phyloP scores from a whole-genome alignment of 2,329 filamentous ascomycete species.

The Pseudocercospora macadamiae region DNA sequence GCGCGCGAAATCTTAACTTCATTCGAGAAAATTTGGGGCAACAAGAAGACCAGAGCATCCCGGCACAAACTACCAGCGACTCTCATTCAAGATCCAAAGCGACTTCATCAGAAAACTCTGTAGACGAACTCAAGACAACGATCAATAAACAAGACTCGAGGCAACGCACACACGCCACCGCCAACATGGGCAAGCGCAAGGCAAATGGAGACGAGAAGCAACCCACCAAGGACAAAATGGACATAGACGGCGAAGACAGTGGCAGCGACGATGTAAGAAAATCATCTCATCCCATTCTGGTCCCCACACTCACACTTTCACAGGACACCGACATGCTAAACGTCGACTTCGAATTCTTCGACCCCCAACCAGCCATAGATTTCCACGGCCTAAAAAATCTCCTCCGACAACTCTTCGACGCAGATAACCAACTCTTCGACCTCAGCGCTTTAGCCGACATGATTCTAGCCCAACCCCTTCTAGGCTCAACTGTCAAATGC shows the following conservation, averaged over 20 bases:
- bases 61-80: too few species aligned
- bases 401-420: slow-evolving; percentile 87
- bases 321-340: slow-evolving; percentile 90
- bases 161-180: too few species aligned
- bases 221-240: slow-evolving; percentile 48
- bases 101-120: too few species aligned
- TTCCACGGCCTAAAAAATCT: slow-evolving; percentile 94
- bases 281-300: background rate
- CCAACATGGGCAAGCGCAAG: slow-evolving; percentile 56
- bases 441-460: slow-evolving; percentile 84
- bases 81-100: too few species aligned
- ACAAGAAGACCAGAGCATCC: too few species aligned
- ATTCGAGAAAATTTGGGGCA: too few species aligned
- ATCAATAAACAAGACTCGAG: too few species aligned
- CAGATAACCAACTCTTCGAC: slow-evolving; percentile 82
- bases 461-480: slow-evolving; percentile 80
- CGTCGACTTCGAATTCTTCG: slow-evolving; percentile 99
- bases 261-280: slow-evolving; percentile 38
- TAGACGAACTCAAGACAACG: too few species aligned
- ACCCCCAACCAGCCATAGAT: slow-evolving; percentile 84
- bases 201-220: slow-evolving; percentile 51
- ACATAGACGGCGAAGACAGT: slow-evolving; percentile 40
- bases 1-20: too few species aligned
- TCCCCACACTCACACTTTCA: slow-evolving; percentile 10
- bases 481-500: slow-evolving; percentile 96